phyloP scores from a whole-genome alignment of 805 yeast species.

The Candida endomychidarum region DNA sequence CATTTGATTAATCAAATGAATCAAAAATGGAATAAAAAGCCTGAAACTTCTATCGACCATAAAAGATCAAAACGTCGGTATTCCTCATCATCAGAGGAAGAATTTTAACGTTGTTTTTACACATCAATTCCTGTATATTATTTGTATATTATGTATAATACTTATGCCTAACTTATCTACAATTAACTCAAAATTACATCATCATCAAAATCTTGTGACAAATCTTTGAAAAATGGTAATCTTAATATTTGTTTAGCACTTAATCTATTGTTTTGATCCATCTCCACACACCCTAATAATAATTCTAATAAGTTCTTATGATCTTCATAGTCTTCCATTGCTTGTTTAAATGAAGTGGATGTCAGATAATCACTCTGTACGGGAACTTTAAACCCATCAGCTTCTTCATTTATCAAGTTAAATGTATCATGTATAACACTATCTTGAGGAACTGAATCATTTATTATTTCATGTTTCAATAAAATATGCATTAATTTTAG shows the following conservation, averaged over 20 bases:
- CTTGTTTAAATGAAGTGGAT: slow-evolving; percentile 10
- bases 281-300: slow-evolving; percentile 54
- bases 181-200: slow-evolving; percentile 14
- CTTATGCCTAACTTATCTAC: neutral
- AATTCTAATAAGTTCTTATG: slow-evolving; percentile 52
- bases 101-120: too few species aligned
- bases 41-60: slow-evolving; percentile 3
- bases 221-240: slow-evolving; percentile 58
- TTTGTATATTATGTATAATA: slow-evolving; percentile 3
- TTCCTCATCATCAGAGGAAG: slow-evolving; percentile 11
- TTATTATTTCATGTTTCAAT: slow-evolving; percentile 44
- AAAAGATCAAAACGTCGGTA: slow-evolving; percentile 11
- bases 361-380: slow-evolving; percentile 7
- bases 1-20: slow-evolving; percentile 35
- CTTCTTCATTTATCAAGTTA: slow-evolving; percentile 45
- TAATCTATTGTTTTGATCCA: slow-evolving; percentile 58
- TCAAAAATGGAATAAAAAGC: slow-evolving; percentile 40
- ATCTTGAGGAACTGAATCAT: slow-evolving; percentile 65
- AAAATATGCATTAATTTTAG: slow-evolving; percentile 29
- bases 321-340: slow-evolving; percentile 33
- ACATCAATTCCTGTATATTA: slow-evolving; percentile 2
- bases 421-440: slow-evolving; percentile 71
- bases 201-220: slow-evolving; percentile 37
- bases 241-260: slow-evolving; percentile 56
- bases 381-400: slow-evolving; percentile 32